Conservation (phyloP, 2,329 filamentous ascomycete species). For the Aciculosporium take region DNA sequence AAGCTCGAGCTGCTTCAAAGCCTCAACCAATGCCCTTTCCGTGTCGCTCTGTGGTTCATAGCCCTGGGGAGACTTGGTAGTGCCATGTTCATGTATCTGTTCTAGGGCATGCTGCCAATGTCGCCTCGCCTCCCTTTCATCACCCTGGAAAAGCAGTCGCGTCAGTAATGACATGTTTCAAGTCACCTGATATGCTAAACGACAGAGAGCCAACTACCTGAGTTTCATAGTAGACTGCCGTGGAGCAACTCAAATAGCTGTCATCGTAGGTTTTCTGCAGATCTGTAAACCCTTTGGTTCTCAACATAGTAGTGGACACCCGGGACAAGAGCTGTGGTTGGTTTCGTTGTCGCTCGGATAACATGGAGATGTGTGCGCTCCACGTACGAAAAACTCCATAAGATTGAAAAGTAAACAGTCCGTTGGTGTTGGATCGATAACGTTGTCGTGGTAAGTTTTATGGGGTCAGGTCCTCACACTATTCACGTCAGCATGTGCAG, state of each 20-base stretch:
- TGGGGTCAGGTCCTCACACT: too few species aligned
- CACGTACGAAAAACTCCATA: too few species aligned
- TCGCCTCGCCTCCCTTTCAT: constrained; percentile 78
- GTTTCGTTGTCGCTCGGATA: neutral
- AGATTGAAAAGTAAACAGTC: neutral
- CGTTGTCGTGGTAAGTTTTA: neutral
- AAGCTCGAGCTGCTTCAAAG: constrained; percentile 66
- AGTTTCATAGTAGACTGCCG: constrained; percentile 88
- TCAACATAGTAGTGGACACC: constrained; percentile 31
- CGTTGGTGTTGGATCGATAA: neutral
- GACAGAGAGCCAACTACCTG: constrained; percentile 40
- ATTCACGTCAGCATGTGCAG: too few species aligned
- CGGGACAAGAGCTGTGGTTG: neutral
- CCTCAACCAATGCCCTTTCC: constrained; percentile 69
- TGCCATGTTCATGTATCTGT: constrained; percentile 75
- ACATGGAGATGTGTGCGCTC: too few species aligned
- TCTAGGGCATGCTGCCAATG: constrained; percentile 84
- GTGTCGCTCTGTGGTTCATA: constrained; percentile 65
- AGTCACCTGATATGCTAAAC: neutral
- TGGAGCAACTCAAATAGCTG: constrained; percentile 87
- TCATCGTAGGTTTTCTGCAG: constrained; percentile 98
- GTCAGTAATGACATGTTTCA: neutral
- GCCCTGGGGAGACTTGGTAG: constrained; percentile 54
- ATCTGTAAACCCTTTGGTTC: constrained; percentile 45
- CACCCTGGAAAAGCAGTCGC: constrained; percentile 37